phyloP scores from a whole-genome alignment of 257 asterid species.

The Gentiana dahurica region DNA sequence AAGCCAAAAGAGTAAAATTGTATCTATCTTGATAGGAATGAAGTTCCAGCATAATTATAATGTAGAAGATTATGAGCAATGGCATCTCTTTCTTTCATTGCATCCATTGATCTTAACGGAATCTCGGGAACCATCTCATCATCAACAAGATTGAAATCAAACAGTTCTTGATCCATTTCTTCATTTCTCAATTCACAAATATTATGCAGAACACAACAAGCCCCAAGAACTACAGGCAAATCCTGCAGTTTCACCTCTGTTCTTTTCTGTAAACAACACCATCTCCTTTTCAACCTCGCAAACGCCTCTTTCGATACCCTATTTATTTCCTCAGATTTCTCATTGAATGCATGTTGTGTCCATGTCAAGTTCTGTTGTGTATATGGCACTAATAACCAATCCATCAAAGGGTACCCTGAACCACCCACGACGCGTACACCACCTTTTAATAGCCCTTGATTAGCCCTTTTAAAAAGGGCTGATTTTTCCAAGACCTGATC shows the following conservation, averaged over 20 bases:
- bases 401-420: conserved; percentile 67
- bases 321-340: conserved; percentile 57
- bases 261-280: conserved; percentile 85
- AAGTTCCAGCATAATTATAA: conserved; percentile 86
- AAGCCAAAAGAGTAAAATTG: no score
- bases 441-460: conserved; percentile 54
- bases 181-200: conserved; percentile 80
- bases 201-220: conserved; percentile 89
- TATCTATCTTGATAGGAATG: conserved; percentile 30
- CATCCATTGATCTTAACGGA: conserved; percentile 52
- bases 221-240: conserved; percentile 81
- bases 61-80: conserved; percentile 87
- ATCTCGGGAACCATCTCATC: conserved; percentile 78
- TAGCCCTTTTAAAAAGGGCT: conserved; percentile 63
- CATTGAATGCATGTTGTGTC: conserved; percentile 90
- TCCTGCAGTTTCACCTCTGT: conserved; percentile 89
- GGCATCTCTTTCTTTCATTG: conserved; percentile 60
- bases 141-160: conserved; percentile 51
- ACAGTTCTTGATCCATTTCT: conserved; percentile 32
- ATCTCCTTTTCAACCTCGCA: conserved; percentile 67
- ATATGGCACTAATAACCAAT: conserved; percentile 90
- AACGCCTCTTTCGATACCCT: conserved; percentile 47
- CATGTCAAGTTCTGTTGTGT: conserved; percentile 70
- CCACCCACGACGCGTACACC: conserved; percentile 77
- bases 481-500: conserved; percentile 86